These are phyloP conservation scores for Alternaria sp. DNA, from an alignment of 2,329 filamentous ascomycete genomes.

Conservation along the genomic window DNA sequence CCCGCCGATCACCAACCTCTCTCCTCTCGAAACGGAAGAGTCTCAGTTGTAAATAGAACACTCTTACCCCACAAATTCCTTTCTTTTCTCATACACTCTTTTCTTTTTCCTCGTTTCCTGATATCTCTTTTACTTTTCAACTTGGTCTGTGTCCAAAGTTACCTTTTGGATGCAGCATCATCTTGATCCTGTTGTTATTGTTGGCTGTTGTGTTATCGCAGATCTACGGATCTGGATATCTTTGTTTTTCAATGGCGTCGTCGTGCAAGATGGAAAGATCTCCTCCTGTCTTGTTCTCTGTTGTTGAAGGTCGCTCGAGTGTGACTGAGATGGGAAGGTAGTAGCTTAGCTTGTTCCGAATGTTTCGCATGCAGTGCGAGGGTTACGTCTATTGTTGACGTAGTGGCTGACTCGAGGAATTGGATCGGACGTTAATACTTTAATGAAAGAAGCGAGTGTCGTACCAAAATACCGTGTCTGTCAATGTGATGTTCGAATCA, in stretches of 20 bases:
- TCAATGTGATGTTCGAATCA: background rate
- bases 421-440: slow-evolving; percentile 15
- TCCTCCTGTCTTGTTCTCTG: slow-evolving; percentile 1
- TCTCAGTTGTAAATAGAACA: slow-evolving; percentile 6
- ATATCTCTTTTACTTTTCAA: slow-evolving; percentile 5
- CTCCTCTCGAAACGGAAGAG: background rate
- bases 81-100: slow-evolving; percentile 1
- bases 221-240: slow-evolving; percentile 8
- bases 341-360: background rate
- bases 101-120: slow-evolving; percentile 6
- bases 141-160: slow-evolving; percentile 14
- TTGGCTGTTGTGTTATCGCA: background rate
- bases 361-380: background rate
- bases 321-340: background rate
- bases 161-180: background rate
- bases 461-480: background rate
- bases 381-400: slow-evolving; percentile 8
- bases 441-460: slow-evolving; percentile 17
- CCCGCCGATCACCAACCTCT: background rate
- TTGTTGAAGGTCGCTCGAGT: slow-evolving; percentile 3
- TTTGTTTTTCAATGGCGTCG: slow-evolving; percentile 8
- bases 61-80: slow-evolving; percentile 7
- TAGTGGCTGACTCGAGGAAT: slow-evolving; percentile 1
- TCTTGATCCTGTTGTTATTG: background rate
- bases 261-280: slow-evolving; percentile 14